Evolutionary conservation across 2,329 filamentous ascomycete genomes (phyloP), one percentile per base, ranked within the genome.

Genomic region (Colletotrichum tanaceti): DNA sequence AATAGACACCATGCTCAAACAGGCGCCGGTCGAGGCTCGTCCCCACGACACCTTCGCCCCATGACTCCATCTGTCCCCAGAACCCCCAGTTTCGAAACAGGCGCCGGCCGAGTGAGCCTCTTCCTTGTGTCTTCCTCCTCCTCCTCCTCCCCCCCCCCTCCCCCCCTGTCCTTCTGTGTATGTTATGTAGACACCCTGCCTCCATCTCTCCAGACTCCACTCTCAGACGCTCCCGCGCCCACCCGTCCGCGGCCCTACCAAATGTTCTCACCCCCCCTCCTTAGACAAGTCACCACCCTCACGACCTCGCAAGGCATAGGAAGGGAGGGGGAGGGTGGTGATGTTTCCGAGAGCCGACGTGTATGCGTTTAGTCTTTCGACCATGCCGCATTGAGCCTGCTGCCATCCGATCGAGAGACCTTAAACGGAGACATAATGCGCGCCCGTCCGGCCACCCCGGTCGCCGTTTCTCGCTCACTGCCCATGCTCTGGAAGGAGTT

Each of bases 401-500:
- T 58, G 43, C 28, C 57, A 58, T 49, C 57, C 39, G 57, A 58
- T 58, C 43, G 57, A 58, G 57, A 58, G 47, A 9, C 7, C 5
- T 4, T 39, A 14, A 2, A 38, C 28, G 57, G 57, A 4, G 20
- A 47, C 20, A 47, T 54, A 39, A n/a, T 28, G 28, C 22, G 20
- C 28, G 20, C 35, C 35, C 38, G n/a, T 6, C 43, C 43, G 6
- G 28, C 28, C 28, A 7, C 28, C 28, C 28, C 28, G 5, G 28
- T 28, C 28, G 28, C 28, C 28, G 5, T 28, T 28, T 46, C 43
- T 46, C 11, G 39, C 20, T 0, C 28, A 38, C 39, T 35, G 43
- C 18, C 3, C 22, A n/a, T 38, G 59, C n/a, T 38, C 35, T 10
- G n/a, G 14, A 39, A n/a, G 14, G n/a, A 39, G 13, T 11, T 7